Percentiles rank a stretch among this genome's conserved stretches.
These are phyloP conservation scores for Claviceps digitariae DNA, from an alignment of 2,329 filamentous ascomycete genomes.

Conservation along the genomic window DNA sequence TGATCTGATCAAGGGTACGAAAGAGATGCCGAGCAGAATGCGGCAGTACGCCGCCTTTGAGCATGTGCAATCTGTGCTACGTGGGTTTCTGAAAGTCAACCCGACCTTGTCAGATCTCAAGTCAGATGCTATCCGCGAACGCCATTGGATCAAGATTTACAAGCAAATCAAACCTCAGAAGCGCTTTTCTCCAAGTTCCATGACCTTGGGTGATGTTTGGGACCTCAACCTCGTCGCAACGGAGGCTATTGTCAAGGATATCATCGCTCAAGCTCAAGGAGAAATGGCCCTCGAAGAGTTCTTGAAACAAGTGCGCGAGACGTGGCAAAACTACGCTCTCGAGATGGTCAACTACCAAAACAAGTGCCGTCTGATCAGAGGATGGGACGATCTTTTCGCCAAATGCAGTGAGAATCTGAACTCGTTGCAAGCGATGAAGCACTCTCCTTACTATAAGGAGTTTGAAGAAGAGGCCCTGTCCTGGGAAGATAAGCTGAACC, in stretches of 20 bases:
- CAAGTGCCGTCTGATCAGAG: slow-evolving; percentile 92
- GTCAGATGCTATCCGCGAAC: slow-evolving; percentile 88
- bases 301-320: slow-evolving; percentile 88
- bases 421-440: slow-evolving; percentile 94
- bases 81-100: slow-evolving; percentile 84
- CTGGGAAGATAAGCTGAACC: slow-evolving; percentile 97
- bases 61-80: slow-evolving; percentile 84
- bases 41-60: slow-evolving; percentile 99
- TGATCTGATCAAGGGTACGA: slow-evolving; percentile 90
- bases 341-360: slow-evolving; percentile 96
- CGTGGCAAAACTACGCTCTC: slow-evolving; percentile 88
- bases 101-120: slow-evolving; percentile 78
- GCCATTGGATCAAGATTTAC: slow-evolving; percentile 97
- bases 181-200: slow-evolving; percentile 82
- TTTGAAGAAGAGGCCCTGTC: slow-evolving; percentile 94
- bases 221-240: slow-evolving; percentile 83
- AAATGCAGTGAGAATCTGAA: slow-evolving; percentile 98
- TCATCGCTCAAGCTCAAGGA: slow-evolving; percentile 89
- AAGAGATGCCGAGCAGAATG: slow-evolving; percentile 98
- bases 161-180: slow-evolving; percentile 87
- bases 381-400: slow-evolving; percentile 95
- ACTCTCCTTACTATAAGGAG: slow-evolving; percentile 98
- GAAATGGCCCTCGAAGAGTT: slow-evolving; percentile 99
- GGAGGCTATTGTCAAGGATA: slow-evolving; percentile 78
- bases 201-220: slow-evolving; percentile 98